Base-by-base conservation (phyloP, 768 basidiomycete genomes). In the Trametes meyenii region DNA sequence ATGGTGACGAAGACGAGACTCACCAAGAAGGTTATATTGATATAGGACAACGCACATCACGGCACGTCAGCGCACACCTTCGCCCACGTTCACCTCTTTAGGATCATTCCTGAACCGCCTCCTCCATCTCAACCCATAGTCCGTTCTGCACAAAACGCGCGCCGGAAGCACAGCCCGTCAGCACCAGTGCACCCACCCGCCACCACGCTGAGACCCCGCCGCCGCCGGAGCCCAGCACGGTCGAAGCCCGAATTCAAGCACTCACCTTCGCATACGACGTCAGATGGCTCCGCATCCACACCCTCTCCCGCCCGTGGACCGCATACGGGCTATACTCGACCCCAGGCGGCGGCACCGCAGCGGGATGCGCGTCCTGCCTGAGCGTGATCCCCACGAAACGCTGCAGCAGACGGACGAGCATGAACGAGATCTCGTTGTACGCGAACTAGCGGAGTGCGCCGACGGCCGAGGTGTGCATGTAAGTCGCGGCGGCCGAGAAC, bases 371-470 rank as follows among this genome's bases (percentile, higher is more conserved):
- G 0, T 78, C 79, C 12, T 70, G 72, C 2, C 78, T 80, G 21
- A 85, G 75, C 7, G 71, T 62, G 49, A 89, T 71, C 3, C 66
- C 65, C 11, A 78, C 77, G 70, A 86, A 86, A 12, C 70, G 69
- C 66, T 89, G 87, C 10, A 88, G 70, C 13, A 89, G 73, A 14
- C 85, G 80, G 36, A 83, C 76, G 51, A 89, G 79, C 73, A 87
- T 80, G 71, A 85, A 88, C 3, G 86, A 86, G 1, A 79, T 72
- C 66, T 88, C 85, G 62, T 86, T 78, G 71, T 88, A 88, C 5
- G 87, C 87, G 66, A 86, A 87, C 81, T 86, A 42, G 54, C 11
- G 52, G 23, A 19, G 17, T 6, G 17, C 6, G 16, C 6, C n/a
- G 29, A 12, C 5, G 23, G 23, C 8, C 23, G 36, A 2, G n/a